Base-by-base conservation (phyloP, 148 eudicot genomes). In the Fagopyrum esculentum region DNA sequence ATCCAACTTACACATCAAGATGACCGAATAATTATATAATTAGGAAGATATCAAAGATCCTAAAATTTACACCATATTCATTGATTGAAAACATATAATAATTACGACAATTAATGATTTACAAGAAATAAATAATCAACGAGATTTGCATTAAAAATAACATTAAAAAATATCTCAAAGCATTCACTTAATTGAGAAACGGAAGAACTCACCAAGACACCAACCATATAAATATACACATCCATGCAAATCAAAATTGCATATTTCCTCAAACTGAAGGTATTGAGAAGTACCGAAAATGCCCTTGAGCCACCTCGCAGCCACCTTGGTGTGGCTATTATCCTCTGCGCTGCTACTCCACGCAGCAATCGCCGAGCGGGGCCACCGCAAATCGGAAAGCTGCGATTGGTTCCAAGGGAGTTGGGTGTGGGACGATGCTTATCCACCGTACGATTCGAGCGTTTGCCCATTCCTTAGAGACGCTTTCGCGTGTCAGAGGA, bases 381-480 rank as follows among this genome's bases (percentile, higher is more conserved):
- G 0, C 51, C 74, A 10, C 0, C 44, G 61, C 60, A 19, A 15
- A 51, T 50, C 47, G 29, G 29, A 50, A 6, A 66, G 64, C 9
- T 89, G 97, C 49, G 71, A 91, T 74, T 19, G 85, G 6, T 87
- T 79, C 47, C 1, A 80, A 73, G 97, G 97, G n/a, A 85, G 76
- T 40, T 91, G 97, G 97, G 81, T 81, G 2, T 60, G 35, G 26
- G 83, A 86, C 76, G 73, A 69, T 0, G 68, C 84, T 2, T 81
- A 79, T 50, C 84, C 80, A 12, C 86, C 80, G 1, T 86, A 87
- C 54, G 71, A 60, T 44, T 60, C 77, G 17, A 75, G 13, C 9
- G 49, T 19, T 1, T 75, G 77, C 22, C 71, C 77, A 0, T 75
- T 54, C 22, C 63, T 75, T 4, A 59, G 80, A 45, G 56, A 63